Base-by-base conservation (phyloP, 2,329 filamentous ascomycete genomes). In the Claviceps sp. region DNA sequence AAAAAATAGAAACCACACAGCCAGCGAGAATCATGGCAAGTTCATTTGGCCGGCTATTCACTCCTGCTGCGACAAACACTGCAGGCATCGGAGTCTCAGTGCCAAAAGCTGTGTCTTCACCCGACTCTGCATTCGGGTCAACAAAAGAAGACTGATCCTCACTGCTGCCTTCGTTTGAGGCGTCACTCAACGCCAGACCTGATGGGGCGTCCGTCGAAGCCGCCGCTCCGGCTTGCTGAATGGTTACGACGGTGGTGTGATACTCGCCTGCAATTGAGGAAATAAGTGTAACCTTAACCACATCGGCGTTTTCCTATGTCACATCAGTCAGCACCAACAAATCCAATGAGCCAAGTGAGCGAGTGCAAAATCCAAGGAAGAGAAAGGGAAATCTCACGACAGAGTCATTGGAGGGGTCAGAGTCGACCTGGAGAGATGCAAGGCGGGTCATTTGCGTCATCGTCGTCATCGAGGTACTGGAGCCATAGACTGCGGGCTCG, bases 201-300 rank as follows among this genome's bases (percentile, higher is more conserved):
- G 39, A 47, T 26, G 52, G 39, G 0, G 36, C 36, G 1, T 43
- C 44, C 3, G 49, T 47, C 6, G 45, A 20, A 13, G 39, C 39
- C 20, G 52, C 29, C n/a, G 44, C 44, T 36, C 26, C 36, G 11
- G 37, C 47, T 26, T 53, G 44, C 11, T 50, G 36, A 17, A 54
- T 39, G 3, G 58, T 56, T 39, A 58, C 26, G 9, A 57, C 40
- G 14, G 55, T 56, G 0, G 58, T 63, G 45, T 57, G 48, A 8
- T 59, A 56, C 11, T 55, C 53, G 9, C 58, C 48, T 17, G 55
- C 53, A 11, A 56, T 54, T 20, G 61, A 52, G 16, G 58, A 52
- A 40, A 62, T 58, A 5, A 65, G 53, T 14, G 60, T 63, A 23
- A 62, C 52, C 17, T 61, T 39, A 34, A 37, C 46, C 20, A 37